Percentiles rank a stretch among this genome's conserved stretches.
phyloP scores from a whole-genome alignment of 139 green algal species.

The Chlamydomonas asymmetrica region DNA sequence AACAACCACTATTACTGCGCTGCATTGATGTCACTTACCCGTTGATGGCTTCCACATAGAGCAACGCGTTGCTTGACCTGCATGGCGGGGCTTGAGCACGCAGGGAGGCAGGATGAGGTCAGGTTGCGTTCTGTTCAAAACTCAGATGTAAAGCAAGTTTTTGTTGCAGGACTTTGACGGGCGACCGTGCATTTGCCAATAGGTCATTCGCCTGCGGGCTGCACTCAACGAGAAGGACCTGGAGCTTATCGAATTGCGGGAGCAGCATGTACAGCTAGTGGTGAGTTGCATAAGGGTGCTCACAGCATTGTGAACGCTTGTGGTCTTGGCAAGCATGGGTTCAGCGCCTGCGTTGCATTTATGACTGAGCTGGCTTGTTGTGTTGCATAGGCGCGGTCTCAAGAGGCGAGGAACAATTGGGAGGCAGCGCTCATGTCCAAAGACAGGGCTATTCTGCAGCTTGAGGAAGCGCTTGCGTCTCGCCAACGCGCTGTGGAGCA shows the following conservation, averaged over 20 bases:
- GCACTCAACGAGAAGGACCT: constrained; percentile 63
- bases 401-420: constrained; percentile 69
- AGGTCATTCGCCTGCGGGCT: constrained; percentile 37
- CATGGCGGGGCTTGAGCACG: no score
- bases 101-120: no score
- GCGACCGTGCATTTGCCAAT: constrained; percentile 50
- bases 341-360: neutral
- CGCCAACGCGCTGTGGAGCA: constrained; percentile 49
- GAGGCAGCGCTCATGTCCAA: constrained; percentile 66
- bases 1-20: no score
- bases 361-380: neutral
- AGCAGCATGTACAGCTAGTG: constrained; percentile 68
- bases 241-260: constrained; percentile 66
- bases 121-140: no score
- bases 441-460: constrained; percentile 66
- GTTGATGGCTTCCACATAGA: no score
- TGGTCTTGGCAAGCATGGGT: neutral
- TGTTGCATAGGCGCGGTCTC: constrained; percentile 49
- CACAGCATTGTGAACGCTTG: neutral
- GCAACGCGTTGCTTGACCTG: no score
- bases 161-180: constrained; percentile 83
- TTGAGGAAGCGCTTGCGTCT: constrained; percentile 60
- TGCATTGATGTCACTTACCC: no score
- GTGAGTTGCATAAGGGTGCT: constrained; percentile 39
- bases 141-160: no score